Conservation (phyloP, 148 eudicot genomes). For the Nyssa sinensis region DNA sequence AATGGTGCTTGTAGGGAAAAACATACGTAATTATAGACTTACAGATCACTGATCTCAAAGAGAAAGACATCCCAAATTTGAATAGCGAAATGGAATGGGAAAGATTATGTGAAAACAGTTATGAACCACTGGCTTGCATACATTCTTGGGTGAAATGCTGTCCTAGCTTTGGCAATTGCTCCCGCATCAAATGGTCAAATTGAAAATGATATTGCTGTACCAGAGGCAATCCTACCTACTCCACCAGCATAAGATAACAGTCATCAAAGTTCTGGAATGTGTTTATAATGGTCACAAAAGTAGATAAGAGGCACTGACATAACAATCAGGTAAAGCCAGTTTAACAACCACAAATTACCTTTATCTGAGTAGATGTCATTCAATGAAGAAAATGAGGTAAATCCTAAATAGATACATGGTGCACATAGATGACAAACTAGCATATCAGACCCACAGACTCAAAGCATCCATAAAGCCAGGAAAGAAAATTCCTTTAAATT, state of each 20-base stretch:
- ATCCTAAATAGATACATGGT: neutral
- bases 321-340: neutral
- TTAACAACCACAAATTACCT: neutral
- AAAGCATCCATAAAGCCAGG: too few species aligned
- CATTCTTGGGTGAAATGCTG: conserved; percentile 98
- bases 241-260: conserved; percentile 15
- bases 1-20: neutral
- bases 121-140: conserved; percentile 99
- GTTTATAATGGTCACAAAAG: neutral
- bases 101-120: conserved; percentile 89
- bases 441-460: too few species aligned
- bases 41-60: conserved; percentile 64
- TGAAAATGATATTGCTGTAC: conserved; percentile 94
- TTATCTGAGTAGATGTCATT: neutral
- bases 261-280: neutral
- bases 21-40: neutral
- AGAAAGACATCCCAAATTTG: conserved; percentile 98
- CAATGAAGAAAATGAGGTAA: neutral
- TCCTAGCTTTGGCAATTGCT: conserved; percentile 79
- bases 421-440: too few species aligned
- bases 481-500: too few species aligned
- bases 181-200: conserved; percentile 82
- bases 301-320: neutral
- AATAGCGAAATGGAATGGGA: conserved; percentile 92
- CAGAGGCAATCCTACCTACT: conserved; percentile 92